Evolutionary conservation across 2,329 filamentous ascomycete genomes (phyloP), one percentile per base, ranked within the genome.

Genomic region (Gremmenia infestans): DNA sequence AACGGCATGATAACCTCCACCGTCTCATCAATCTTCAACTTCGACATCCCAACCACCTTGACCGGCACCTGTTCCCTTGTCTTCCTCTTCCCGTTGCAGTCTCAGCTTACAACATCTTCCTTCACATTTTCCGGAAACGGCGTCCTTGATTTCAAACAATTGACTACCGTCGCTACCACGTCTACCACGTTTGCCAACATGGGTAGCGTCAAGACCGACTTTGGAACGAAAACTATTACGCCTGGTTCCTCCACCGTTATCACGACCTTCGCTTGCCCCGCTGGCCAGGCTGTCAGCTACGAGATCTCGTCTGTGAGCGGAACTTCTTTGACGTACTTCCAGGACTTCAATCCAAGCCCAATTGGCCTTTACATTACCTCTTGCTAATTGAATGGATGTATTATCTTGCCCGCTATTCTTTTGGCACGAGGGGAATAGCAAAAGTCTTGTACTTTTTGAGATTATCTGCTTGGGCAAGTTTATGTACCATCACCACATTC

Each of bases 1-100:
- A 78, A 80, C 60, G 84, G 82, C 52, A 76, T 77, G 11, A 73
- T 86, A 39, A 80, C 78, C 12, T 70, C 74, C 17, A 75, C 72
- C 54, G 70, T 80, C 49, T 80, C 79, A 9, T 79, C 80, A 12
- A 79, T 88, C 65, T 88, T 86, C 78, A 87, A 87, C 74, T 89
- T 89, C 71, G 83, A 87, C 65, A 80, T 89, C 45, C 81, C 80
- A 1, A 59, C 70, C 4, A 70, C 70, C 82, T 84, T n/a, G 80
- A 85, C 65, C 73, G 86, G 59, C 72, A 80, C 72, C 9, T 89
- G 85, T 73, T 79, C 76, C 56, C 73, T 88, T 11, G 73, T 83
- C 55, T 89, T 89, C 78, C 74, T 87, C 45, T 81, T 88, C 72
- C 85, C 86, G 11, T 62, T 72, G 53, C 70, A 81, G 59, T 63